These are phyloP conservation scores for Helenozyma rhizophorensis DNA, from an alignment of 805 yeast genomes.

Conservation along the genomic window DNA sequence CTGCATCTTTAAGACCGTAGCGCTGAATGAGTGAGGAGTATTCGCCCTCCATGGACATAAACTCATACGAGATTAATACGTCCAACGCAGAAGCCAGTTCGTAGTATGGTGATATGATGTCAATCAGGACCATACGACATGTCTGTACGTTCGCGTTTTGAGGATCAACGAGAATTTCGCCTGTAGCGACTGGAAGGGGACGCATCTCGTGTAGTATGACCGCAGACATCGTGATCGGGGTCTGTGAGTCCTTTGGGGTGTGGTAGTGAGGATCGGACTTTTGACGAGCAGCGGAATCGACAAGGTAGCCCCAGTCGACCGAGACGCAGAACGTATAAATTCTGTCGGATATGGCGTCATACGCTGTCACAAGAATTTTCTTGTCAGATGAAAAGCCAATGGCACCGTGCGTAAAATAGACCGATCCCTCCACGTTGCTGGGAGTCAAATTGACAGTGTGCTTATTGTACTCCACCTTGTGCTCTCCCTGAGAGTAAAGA, in stretches of 20 bases:
- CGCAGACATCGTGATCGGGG: constrained; percentile 35
- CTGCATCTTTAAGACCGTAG: constrained; percentile 22
- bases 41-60: constrained; percentile 11
- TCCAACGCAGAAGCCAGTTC: constrained; percentile 41
- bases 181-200: constrained; percentile 4
- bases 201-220: constrained; percentile 29
- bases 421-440: constrained; percentile 1
- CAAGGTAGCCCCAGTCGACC: constrained; percentile 55
- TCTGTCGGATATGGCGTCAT: constrained; percentile 29
- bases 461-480: constrained; percentile 53
- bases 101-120: constrained; percentile 43
- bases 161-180: neutral
- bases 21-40: constrained; percentile 22
- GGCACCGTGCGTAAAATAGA: constrained; percentile 31
- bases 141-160: neutral
- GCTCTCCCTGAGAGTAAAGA: constrained; percentile 62
- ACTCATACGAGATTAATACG: constrained; percentile 39
- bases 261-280: constrained; percentile 45
- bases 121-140: constrained; percentile 21
- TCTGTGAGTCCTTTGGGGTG: constrained; percentile 44
- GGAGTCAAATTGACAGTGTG: constrained; percentile 22
- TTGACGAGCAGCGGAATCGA: constrained; percentile 43
- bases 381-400: constrained; percentile 53
- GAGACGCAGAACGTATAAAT: constrained; percentile 40
- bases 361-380: constrained; percentile 39